Evolutionary conservation across 495 filamentous ascomycete species (phyloP).

Genomic region (Talaromyces adpressus): DNA sequence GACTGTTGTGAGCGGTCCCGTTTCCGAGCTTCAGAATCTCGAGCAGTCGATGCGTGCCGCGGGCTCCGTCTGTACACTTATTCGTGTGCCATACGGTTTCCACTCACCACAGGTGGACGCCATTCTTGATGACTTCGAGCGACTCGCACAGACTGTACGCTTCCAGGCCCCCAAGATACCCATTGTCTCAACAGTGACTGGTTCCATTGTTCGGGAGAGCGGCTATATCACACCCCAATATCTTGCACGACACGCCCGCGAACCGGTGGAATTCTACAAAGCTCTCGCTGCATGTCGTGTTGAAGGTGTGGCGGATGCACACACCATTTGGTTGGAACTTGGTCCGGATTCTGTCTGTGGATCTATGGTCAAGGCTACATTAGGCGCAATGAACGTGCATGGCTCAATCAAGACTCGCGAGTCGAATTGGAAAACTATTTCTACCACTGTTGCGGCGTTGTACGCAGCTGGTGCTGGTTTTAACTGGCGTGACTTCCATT

Average conservation of each 20-base stretch:
- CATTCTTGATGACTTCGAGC: slow-evolving; percentile 54
- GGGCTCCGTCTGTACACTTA: no score
- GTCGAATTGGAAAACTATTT: slow-evolving; percentile 38
- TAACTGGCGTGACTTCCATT: slow-evolving; percentile 42
- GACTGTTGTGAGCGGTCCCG: not conserved
- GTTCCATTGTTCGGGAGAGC: slow-evolving; percentile 62
- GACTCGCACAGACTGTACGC: slow-evolving; percentile 37
- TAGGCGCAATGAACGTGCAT: not conserved
- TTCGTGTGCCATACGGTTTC: slow-evolving; percentile 59
- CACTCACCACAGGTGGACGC: slow-evolving; percentile 62
- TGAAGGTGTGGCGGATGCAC: slow-evolving; percentile 12
- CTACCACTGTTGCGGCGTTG: slow-evolving; percentile 29
- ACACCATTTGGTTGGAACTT: slow-evolving; percentile 19
- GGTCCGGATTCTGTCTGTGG: slow-evolving; percentile 21
- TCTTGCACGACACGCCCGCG: slow-evolving; percentile 57
- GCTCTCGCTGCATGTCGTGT: not conserved
- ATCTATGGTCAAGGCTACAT: slow-evolving; percentile 12
- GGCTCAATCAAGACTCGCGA: slow-evolving; percentile 19
- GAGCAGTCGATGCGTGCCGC: slow-evolving; percentile 16
- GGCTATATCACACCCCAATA: slow-evolving; percentile 55
- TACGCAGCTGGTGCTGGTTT: slow-evolving; percentile 31
- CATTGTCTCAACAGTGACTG: slow-evolving; percentile 62
- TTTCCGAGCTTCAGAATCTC: slow-evolving; percentile 24
- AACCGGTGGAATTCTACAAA: slow-evolving; percentile 60
- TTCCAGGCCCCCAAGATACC: slow-evolving; percentile 64